Base-by-base conservation (phyloP, 495 filamentous ascomycete species). In the Aspergillus conjunctus region DNA sequence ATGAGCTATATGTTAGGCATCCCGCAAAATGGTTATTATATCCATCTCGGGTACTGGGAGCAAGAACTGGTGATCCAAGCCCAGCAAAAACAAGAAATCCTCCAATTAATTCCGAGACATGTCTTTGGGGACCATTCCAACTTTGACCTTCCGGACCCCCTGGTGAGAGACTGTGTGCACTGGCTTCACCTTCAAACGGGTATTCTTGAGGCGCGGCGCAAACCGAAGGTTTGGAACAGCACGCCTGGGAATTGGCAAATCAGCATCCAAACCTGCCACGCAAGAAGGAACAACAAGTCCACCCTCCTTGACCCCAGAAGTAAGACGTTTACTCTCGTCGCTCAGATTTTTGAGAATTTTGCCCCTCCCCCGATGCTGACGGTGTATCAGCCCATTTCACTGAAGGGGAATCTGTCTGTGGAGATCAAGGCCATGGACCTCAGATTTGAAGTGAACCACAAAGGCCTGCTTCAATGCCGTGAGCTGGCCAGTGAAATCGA, bases 131-230 rank as follows among this genome's bases (percentile, higher is more conserved):
- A 17, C 0, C 66, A 59, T 0, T 18, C 6, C 30, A 41, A 9
- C 2, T 55, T 62, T 15, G 78, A 77, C 48, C 70, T 88, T 15
- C 84, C 87, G 9, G 46, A 20, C 0, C 57, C 68, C 0, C 79
- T 88, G 20, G 56, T 81, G 5, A 49, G 76, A 6, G 62, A 81
- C 21, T 84, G 74, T 58, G 65, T 81, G 0, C 86, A 90, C 59
- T 90, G 87, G 87, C 65, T 88, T 4, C 70, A 87, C 49, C 8
- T 86, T 5, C 51, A 59, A 5, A 77, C 71, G 0, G 63, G 68
- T 0, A 43, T 58, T 1, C 53, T 89, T 4, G 80, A 88, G 48
- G 57, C 60, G 4, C 34, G 66, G 18, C 56, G 49, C 9, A 56
- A 45, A n/a, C 66, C 63, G 30, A 62, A 56, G 8, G 66, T 51